Percentiles rank a stretch among this genome's conserved stretches.
phyloP scores from a whole-genome alignment of 768 basidiomycete genomes.

The Cytidiella melzeri region DNA sequence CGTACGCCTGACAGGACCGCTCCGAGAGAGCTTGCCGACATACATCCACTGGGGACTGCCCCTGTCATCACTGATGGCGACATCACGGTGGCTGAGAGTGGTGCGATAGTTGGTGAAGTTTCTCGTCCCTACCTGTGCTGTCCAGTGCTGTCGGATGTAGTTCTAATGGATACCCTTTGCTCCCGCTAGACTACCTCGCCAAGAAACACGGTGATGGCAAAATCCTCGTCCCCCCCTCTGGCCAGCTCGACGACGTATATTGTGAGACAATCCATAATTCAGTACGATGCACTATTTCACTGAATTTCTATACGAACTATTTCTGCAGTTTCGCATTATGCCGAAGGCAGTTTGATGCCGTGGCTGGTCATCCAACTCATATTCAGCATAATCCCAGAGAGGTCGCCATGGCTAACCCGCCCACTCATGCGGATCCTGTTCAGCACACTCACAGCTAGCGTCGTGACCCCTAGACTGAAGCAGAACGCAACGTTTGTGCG shows the following conservation, averaged over 20 bases:
- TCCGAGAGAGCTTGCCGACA: conserved; percentile 25
- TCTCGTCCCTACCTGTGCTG: neutral
- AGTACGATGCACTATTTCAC: neutral
- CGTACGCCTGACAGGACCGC: conserved; percentile 20
- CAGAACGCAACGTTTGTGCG: conserved; percentile 23
- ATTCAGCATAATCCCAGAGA: conserved; percentile 24
- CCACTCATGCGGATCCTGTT: conserved; percentile 22
- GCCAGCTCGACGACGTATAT: conserved; percentile 24
- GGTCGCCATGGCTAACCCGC: conserved; percentile 27
- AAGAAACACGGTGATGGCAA: conserved; percentile 27
- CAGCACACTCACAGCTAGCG: conserved; percentile 4
- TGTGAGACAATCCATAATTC: conserved; percentile 17
- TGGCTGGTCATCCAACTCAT: conserved; percentile 26
- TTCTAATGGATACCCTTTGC: too few species aligned
- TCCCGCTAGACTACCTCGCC: conserved; percentile 30
- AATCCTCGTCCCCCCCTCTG: conserved; percentile 18
- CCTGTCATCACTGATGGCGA: conserved; percentile 34
- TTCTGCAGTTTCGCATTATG: conserved; percentile 25
- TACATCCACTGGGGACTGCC: conserved; percentile 31
- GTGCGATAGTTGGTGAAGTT: conserved; percentile 29
- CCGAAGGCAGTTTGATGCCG: conserved; percentile 32
- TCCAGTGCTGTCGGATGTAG: neutral
- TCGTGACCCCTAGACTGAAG: conserved; percentile 25
- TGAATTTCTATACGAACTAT: neutral
- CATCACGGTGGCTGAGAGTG: conserved; percentile 33